Percentiles rank a stretch among this genome's conserved stretches.
Conservation (phyloP, 768 basidiomycete genomes). For the Epithele typhae region DNA sequence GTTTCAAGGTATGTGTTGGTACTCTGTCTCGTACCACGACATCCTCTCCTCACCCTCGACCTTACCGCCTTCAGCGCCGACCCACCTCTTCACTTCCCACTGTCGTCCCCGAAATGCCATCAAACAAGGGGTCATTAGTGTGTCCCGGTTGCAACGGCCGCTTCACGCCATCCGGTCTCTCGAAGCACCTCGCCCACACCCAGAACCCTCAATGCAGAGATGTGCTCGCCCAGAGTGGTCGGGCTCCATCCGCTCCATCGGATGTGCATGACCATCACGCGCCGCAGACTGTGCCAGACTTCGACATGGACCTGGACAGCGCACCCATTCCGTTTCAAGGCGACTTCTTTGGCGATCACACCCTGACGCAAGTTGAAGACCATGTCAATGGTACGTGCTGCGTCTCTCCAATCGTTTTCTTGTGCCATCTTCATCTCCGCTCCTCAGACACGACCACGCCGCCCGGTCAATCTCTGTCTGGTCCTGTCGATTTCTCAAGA, state of each 20-base stretch:
- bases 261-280: not conserved
- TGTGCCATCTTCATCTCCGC: not conserved
- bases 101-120: no score
- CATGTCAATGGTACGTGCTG: not conserved
- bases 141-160: not conserved
- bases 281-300: no score
- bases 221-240: not conserved
- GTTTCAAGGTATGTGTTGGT: no score
- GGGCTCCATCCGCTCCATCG: not conserved
- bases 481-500: not conserved
- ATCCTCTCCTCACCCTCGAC: no score
- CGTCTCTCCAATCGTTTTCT: not conserved
- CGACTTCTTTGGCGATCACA: constrained; percentile 11
- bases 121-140: no score
- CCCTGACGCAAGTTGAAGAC: not conserved
- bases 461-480: not conserved
- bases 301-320: not conserved
- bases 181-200: not conserved
- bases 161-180: not conserved
- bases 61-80: no score
- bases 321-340: constrained; percentile 7
- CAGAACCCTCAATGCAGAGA: not conserved
- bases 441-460: not conserved
- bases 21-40: no score
- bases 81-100: no score